phyloP scores from a whole-genome alignment of 2,329 filamentous ascomycete genomes.

The Fusarium palustre region DNA sequence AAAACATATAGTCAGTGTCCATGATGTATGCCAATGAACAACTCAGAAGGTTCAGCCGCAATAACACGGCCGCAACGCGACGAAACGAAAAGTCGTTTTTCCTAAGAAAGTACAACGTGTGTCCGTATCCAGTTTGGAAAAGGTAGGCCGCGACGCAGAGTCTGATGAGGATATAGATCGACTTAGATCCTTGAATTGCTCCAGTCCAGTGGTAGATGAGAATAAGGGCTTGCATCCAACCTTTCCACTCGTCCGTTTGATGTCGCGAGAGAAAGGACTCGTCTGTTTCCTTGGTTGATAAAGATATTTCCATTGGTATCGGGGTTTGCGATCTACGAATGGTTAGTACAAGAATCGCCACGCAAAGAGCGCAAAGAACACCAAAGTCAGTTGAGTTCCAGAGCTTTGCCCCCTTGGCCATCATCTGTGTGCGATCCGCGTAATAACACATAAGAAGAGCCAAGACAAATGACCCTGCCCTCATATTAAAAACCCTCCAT shows the following conservation, averaged over 20 bases:
- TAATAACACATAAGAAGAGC: constrained; percentile 43
- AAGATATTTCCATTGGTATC: too few species aligned
- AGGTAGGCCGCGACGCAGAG: constrained; percentile 68
- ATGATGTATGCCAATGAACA: constrained; percentile 65
- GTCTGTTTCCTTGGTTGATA: neutral
- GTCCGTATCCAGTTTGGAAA: constrained; percentile 71
- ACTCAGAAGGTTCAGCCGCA: constrained; percentile 68
- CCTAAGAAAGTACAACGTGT: constrained; percentile 67
- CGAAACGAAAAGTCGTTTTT: constrained; percentile 67
- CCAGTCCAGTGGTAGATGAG: constrained; percentile 69
- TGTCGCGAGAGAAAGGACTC: neutral
- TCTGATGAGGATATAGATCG: constrained; percentile 64
- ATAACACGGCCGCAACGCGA: constrained; percentile 62
- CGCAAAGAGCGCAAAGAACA: constrained; percentile 13
- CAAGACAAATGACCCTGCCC: constrained; percentile 36
- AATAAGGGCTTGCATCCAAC: constrained; percentile 68
- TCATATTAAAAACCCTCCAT: constrained; percentile 29
- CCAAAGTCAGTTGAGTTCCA: constrained; percentile 26
- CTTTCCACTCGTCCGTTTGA: constrained; percentile 74
- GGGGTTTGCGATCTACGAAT: constrained; percentile 14
- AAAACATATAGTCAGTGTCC: constrained; percentile 62
- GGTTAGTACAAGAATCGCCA: constrained; percentile 9
- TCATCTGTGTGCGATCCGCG: constrained; percentile 45
- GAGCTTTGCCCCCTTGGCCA: constrained; percentile 38
- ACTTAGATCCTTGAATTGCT: constrained; percentile 53